Base-by-base conservation (phyloP, 1,139 yeast genomes). In the Protomyces inouyei region DNA sequence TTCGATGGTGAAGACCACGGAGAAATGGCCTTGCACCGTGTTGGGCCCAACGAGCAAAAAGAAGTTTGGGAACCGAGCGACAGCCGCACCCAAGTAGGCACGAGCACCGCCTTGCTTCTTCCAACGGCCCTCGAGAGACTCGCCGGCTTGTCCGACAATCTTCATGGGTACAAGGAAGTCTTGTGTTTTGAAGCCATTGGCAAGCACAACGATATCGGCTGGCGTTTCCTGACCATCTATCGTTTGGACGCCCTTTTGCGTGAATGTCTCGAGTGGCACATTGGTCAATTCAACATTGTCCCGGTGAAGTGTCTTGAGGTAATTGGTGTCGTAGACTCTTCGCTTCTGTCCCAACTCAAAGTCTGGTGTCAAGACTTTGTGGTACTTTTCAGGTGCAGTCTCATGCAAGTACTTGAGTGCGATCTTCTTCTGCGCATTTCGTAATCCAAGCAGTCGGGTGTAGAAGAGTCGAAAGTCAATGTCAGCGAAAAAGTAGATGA, bases 291-390 rank as follows among this genome's bases (percentile, higher is more conserved):
- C 66, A 36, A 73, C 70, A 37, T 72, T 72, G 5, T 67, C 69
- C 54, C 68, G 67, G 57, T 72, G 70, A 52, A 69, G 68, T 9
- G 70, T 67, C 36, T 70, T 70, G 52, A 68, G 71, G 57, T 72
- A 73, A 12, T 69, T 68, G 36, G 68, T 70, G 60, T 72, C 74
- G 48, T 72, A 71, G 14, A 71, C 69, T 12, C 72, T 72, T 16
- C 75, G 66, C 64, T 71, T 71, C 56, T 73, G 69, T 4, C 73
- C 74, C 18, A 72, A 69, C 32, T 65, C 66, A 54, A 65, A 67
- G 18, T 68, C 69, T 9, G 75, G 75, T 16, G 70, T 70, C 52
- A 73, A 65, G 16, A 69, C 54, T 14, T 70, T 67, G 46, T 67
- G 67, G 57, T 68, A 68, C 56, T 68, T 67, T 45, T 57, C 37